Base-by-base conservation (phyloP, 768 basidiomycete genomes). In the Boletus bicolor region DNA sequence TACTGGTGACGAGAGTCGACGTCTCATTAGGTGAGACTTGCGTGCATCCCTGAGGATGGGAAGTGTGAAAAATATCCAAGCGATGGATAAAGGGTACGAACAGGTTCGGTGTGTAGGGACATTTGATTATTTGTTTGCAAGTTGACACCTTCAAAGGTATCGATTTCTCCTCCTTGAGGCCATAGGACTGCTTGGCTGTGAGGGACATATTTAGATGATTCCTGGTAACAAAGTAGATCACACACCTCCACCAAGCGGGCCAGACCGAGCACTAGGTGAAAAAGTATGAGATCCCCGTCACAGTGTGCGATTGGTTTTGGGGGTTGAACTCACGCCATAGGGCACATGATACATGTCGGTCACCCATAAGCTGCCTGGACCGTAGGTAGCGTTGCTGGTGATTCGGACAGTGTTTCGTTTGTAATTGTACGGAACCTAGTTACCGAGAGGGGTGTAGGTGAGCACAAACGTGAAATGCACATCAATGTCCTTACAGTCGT, bases 61-160 rank as follows among this genome's bases (percentile, higher is more conserved):
- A 47, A 38, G 12, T 14, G 9, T 55, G 51, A 54, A 30, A 26
- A 32, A 50, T 7, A 17, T 52, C 21, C 28, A 19, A 45, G n/a
- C 1, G 24, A 41, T 15, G 19, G 15, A 34, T 44, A 36, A 47
- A 50, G 15, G 26, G 30, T 53, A 68, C 76, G 26, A 54, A 78
- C 80, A 0, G 81, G 68, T 39, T 77, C 74, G 0, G 89, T 89
- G 68, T 93, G 91, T 15, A 93, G 73, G 0, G 91, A 81, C 78
- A 87, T 83, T 66, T 88, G 86, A 58, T 86, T 89, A 51, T 75
- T 72, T 4, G 76, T 75, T 41, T 79, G 79, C 47, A 79, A 66
- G 70, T 94, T 93, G 58, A 93, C 85, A 35, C 84, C 87, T 68
- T 94, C 91, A 55, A 93, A 82, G 10, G 87, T 88, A 68, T 93